Percentiles rank a stretch among this genome's conserved stretches.
Conservation (phyloP, 2,329 filamentous ascomycete genomes). For the Botrytis paeoniae region DNA sequence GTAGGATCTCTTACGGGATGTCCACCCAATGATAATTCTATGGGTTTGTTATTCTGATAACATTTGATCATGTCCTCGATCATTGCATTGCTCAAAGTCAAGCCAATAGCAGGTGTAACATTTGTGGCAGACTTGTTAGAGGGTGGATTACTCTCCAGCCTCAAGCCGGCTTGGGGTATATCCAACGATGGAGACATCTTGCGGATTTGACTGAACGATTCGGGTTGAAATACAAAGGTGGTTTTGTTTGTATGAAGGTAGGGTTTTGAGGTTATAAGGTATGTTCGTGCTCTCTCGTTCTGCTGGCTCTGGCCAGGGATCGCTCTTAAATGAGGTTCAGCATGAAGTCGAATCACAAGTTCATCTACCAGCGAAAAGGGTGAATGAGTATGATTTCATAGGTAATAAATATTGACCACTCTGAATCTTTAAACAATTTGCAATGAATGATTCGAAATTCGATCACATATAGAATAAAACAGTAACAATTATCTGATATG, state of each 20-base stretch:
- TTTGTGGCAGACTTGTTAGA: constrained; percentile 15
- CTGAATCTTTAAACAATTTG: not conserved
- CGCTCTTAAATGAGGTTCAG: constrained; percentile 14
- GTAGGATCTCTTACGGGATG: constrained; percentile 52
- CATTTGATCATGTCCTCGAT: constrained; percentile 62
- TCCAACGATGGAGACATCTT: constrained; percentile 18
- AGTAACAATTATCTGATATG: not conserved
- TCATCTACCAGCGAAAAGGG: constrained; percentile 6
- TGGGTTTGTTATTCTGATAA: constrained; percentile 53
- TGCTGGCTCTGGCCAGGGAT: constrained; percentile 16
- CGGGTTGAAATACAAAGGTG: not conserved
- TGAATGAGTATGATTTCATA: constrained; percentile 4
- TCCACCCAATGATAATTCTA: constrained; percentile 56
- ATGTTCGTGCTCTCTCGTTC: not conserved
- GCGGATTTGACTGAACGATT: not conserved
- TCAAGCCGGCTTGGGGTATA: constrained; percentile 18
- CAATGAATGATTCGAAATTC: constrained; percentile 2
- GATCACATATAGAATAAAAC: not conserved
- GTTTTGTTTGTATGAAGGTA: not conserved
- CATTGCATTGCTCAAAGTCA: constrained; percentile 55
- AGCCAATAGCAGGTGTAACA: constrained; percentile 41
- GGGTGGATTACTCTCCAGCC: constrained; percentile 12
- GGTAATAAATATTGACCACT: not conserved
- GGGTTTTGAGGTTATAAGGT: not conserved
- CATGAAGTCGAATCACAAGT: constrained; percentile 19